Evolutionary conservation across 768 basidiomycete genomes (phyloP), one percentile per base, ranked within the genome.

Genomic region (Collybiopsis confluens): DNA sequence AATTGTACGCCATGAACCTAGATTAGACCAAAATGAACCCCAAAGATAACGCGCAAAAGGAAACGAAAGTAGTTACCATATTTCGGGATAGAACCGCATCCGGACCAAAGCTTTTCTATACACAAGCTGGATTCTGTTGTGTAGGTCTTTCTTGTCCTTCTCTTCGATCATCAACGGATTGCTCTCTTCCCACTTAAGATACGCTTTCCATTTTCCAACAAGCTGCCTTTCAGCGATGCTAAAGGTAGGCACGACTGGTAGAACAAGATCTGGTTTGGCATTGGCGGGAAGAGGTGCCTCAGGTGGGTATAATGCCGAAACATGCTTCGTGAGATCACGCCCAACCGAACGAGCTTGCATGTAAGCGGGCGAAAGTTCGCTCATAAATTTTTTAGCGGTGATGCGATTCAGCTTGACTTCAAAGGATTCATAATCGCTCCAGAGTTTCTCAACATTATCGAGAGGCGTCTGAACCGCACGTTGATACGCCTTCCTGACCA

Each of bases 301-400:
- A 5, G 70, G 9, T 0, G 78, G 79, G 59, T 83, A 83, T 11
- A 97, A 72, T 0, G 79, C 74, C 9, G 78, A 80, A 40, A 91
- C 78, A 57, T 88, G 82, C 52, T 84, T 81, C 26, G 81, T 73
- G 18, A 99, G 74, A 62, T 93, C 88, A 52, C 90, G 88, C 27
- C 95, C 81, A 1, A 88, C 86, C 0, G 90, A 87, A 13, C 94
- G 86, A 0, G 97, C 96, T 63, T 96, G 94, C 90, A 98, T 95
- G 65, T 98, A 89, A 2, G 88, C 82, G 5, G 93, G 90, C 2
- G 90, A 90, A n/a, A 92, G 79, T 69, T 98, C 95, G 52, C 83
- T 77, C 73, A 98, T 85, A 70, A 98, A 95, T 65, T 98, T 97
- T 69, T 98, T 98, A 13, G 96, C 94, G 30, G 94, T 96, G 57